Base-by-base conservation (phyloP, 1,139 yeast genomes). In the Yueomyces sp. region DNA sequence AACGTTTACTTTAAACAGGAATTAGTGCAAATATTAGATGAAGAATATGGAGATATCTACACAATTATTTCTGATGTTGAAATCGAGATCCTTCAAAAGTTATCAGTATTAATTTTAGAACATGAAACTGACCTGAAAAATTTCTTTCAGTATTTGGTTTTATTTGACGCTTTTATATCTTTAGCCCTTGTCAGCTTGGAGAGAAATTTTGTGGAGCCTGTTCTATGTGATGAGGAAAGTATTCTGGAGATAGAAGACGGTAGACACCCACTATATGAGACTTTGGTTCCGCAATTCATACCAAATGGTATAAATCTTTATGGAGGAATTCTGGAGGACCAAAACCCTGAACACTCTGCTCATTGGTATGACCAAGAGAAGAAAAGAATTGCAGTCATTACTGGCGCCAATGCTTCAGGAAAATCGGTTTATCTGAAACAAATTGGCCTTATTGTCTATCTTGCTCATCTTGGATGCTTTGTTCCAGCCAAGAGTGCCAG, bases 391-490 rank as follows among this genome's bases (percentile, higher is more conserved):
- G 41, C 54, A 1, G 54, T 73, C 0, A 51, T 73, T 0, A 70
- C 76, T 0, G 78, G 78, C 0, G 75, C 78, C 0, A 72, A 73
- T 50, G 67, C 67, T 44, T 73, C 78, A 3, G 77, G 77, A 0
- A 73, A 73, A 50, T 68, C 76, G 0, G 72, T 73, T 0, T 67
- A 65, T 42, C 50, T 73, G 25, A 55, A 66, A 0, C 76, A 70
- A 43, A 56, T 64, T 36, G 77, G 75, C 0, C 49, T 71, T 36
- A 63, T 69, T 25, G 67, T 68, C 2, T 64, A 61, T 41, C 47
- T 73, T 41, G 67, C 76, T 0, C 78, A 73, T 41, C 58, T 72
- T 32, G 78, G 77, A 0, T 66, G 70, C 36, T 72, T 57, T 50
- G 69, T 73, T 3, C 77, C 78, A 1, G 76, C 75, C 0, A 46